phyloP scores from a whole-genome alignment of 2,329 filamentous ascomycete species.

The Gaeumannomyces tritici region DNA sequence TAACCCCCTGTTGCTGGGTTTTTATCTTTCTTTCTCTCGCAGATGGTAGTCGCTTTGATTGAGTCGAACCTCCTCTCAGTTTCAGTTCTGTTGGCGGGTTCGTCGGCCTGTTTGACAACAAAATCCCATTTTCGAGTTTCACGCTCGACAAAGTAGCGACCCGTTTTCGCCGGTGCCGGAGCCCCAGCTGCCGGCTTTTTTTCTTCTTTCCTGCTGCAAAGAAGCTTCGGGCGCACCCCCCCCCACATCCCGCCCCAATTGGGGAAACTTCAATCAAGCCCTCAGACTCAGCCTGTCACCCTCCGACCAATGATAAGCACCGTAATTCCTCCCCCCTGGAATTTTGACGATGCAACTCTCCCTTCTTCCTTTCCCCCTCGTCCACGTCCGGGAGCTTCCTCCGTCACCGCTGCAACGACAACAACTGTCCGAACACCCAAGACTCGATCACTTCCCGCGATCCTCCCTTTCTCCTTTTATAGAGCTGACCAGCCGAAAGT shows the following conservation, averaged over 20 bases:
- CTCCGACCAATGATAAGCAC: constrained; percentile 9
- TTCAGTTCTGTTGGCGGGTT: too few species aligned
- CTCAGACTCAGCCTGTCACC: background rate
- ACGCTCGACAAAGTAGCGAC: background rate
- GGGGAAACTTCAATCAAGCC: background rate
- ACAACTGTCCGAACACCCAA: background rate
- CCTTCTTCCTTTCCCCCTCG: background rate
- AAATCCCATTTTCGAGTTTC: too few species aligned
- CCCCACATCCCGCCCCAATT: background rate
- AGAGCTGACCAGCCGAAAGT: constrained; percentile 29
- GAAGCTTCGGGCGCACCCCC: background rate
- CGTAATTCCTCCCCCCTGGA: background rate
- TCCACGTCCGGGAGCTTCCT: background rate
- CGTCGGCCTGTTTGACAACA: too few species aligned
- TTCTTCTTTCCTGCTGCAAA: too few species aligned
- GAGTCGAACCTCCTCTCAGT: too few species aligned
- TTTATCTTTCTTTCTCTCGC: too few species aligned
- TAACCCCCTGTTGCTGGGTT: too few species aligned
- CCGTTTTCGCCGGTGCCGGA: background rate
- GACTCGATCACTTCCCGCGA: constrained; percentile 7
- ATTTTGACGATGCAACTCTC: background rate
- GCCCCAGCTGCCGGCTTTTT: too few species aligned
- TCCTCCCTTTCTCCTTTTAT: constrained; percentile 10
- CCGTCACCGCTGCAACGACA: background rate
- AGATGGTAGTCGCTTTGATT: too few species aligned